These are phyloP conservation scores for Colletotrichum sp. DNA, from an alignment of 2,329 filamentous ascomycete species.

Conservation along the genomic window DNA sequence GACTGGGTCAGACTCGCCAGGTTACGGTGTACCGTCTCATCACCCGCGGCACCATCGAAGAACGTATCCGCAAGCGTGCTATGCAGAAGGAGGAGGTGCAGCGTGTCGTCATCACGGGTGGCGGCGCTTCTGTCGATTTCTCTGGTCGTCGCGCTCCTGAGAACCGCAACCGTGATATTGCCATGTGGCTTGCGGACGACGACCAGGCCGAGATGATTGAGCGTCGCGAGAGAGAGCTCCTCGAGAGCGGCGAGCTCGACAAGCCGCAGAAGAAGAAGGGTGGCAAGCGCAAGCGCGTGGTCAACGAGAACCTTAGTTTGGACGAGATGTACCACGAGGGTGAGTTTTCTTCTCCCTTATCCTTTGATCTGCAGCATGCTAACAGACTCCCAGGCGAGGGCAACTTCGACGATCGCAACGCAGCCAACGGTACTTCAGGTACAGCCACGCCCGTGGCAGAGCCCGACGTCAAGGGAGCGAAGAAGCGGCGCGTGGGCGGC, in stretches of 20 bases:
- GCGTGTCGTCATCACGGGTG: constrained; percentile 93
- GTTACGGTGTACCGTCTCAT: constrained; percentile 98
- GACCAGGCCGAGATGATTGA: constrained; percentile 95
- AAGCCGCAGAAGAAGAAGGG: constrained; percentile 62
- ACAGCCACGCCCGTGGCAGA: constrained; percentile 77
- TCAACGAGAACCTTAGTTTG: constrained; percentile 65
- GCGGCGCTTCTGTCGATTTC: constrained; percentile 92
- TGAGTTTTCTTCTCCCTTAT: constrained; percentile 53
- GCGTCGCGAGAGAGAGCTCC: constrained; percentile 85
- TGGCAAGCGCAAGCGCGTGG: constrained; percentile 60
- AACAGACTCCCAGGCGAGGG: constrained; percentile 75
- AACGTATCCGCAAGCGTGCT: constrained; percentile 95
- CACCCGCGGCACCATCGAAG: constrained; percentile 95
- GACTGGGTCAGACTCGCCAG: constrained; percentile 93
- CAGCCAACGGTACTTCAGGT: constrained; percentile 59
- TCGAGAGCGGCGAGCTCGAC: constrained; percentile 72
- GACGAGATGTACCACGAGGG: constrained; percentile 99
- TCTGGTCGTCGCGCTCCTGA: constrained; percentile 87
- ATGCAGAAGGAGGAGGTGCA: constrained; percentile 99
- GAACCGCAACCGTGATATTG: constrained; percentile 97
- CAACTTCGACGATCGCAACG: constrained; percentile 78
- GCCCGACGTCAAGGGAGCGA: constrained; percentile 52
- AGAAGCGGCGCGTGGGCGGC: constrained; percentile 56
- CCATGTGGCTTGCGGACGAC: constrained; percentile 97
- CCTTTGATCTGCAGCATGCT: constrained; percentile 16